phyloP scores from a whole-genome alignment of 2,329 filamentous ascomycete species.

The Chaetomiaceae sp. region DNA sequence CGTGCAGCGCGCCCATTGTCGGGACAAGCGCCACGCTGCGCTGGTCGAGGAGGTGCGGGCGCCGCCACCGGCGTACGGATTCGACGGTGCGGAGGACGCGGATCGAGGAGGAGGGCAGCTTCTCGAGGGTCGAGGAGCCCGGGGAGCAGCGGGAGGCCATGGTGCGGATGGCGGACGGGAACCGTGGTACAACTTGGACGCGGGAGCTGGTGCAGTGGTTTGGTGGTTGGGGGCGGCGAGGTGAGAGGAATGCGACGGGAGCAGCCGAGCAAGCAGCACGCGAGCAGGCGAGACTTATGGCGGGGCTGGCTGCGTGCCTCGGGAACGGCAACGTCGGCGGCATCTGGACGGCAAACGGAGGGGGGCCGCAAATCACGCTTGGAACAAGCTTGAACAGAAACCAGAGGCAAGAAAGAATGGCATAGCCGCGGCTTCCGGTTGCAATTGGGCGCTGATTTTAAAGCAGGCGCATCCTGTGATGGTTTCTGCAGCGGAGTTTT shows the following conservation, averaged over 20 bases:
- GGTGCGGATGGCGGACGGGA: constrained; percentile 17
- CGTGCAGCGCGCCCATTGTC: constrained; percentile 96
- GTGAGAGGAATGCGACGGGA: neutral
- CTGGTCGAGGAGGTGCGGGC: constrained; percentile 57
- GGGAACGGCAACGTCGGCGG: constrained; percentile 13
- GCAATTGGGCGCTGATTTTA: constrained; percentile 13
- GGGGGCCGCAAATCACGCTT: neutral
- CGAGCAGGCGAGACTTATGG: constrained; percentile 9
- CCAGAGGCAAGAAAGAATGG: constrained; percentile 3
- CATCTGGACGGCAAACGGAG: constrained; percentile 7
- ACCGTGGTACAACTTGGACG: neutral
- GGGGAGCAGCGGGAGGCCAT: constrained; percentile 27
- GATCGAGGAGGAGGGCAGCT: constrained; percentile 53
- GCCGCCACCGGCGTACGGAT: constrained; percentile 63
- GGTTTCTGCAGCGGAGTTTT: constrained; percentile 45
- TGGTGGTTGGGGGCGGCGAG: neutral
- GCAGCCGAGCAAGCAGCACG: constrained; percentile 7
- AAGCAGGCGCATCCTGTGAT: constrained; percentile 34
- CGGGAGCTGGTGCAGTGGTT: neutral
- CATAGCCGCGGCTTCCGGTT: constrained; percentile 10
- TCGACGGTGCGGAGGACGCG: constrained; percentile 70
- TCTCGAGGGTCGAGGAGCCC: constrained; percentile 32
- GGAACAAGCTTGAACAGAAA: neutral
- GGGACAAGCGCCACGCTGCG: constrained; percentile 82
- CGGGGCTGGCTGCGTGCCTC: constrained; percentile 16